Base-by-base conservation (phyloP, 1,284 basidiomycete species). In the Vanrija pseudolonga region DNA sequence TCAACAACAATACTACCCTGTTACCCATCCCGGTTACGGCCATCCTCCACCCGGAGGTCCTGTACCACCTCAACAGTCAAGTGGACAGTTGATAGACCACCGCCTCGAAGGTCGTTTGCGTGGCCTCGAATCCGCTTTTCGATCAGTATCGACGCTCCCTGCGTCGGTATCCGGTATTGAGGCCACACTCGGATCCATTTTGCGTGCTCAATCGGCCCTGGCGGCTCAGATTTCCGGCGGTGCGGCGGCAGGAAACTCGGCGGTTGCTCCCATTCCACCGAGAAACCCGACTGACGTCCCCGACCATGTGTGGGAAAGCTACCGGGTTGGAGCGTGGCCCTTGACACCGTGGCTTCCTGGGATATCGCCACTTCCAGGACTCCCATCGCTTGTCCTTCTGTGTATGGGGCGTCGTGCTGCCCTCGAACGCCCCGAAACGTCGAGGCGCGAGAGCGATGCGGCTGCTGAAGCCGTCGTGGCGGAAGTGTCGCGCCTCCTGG, bases 341-440 rank as follows among this genome's bases (percentile, higher is more conserved):
- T 40, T 73, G 28, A 72, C 72, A 3, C 72, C 72, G 0, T 74
- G 72, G 72, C 55, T 74, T 3, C 66, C 72, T 0, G 72, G 72
- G 2, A 57, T 74, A 19, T 56, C 69, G 9, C 71, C 72, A 18
- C 17, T 64, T 4, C 53, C 51, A 0, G 71, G 71, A 1, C 50
- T 74, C 4, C 65, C 71, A 1, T 65, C 63, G 0, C 52, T 69
- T 22, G 69, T 71, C 4, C 65, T 71, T 14, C 42, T 51, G 24
- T 63, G 65, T 18, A 57, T 74, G 2, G 71, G 71, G 3, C 67
- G 60, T 23, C 56, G 70, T 12, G 63, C 67, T 1, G 45, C 65
- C 18, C 51, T 62, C 3, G 72, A 69, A 17, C 46, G 60, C 6
- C 49, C 55, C 24, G 68, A 72, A 15, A 45, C 45, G 17, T 59